Evolutionary conservation across 371 early-diverging fungal genomes (phyloP).

Genomic region (Dichotomocladium elegans): DNA sequence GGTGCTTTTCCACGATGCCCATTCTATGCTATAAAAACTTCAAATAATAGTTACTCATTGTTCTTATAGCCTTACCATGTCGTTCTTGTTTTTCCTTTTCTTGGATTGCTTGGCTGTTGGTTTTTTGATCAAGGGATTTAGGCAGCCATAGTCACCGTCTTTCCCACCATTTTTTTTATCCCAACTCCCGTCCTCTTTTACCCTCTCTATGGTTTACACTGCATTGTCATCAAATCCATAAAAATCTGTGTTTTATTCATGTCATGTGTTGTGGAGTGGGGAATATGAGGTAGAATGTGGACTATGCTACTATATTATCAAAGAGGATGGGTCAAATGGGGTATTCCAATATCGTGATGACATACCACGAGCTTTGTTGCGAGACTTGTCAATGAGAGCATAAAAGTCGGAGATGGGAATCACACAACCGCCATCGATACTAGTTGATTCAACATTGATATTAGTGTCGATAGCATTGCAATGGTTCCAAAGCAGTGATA

Average conservation of each 20-base stretch:
- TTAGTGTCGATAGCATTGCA: not conserved
- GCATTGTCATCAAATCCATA: no score
- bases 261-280: no score
- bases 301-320: no score
- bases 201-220: no score
- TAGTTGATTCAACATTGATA: conserved; percentile 5
- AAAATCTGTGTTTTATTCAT: no score
- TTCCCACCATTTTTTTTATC: no score
- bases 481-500: not conserved
- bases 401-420: conserved; percentile 11
- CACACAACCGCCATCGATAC: conserved; percentile 9
- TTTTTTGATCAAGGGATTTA: not conserved
- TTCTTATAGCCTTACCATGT: conserved; percentile 2
- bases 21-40: not conserved
- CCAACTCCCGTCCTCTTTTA: no score
- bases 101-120: not conserved
- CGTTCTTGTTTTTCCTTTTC: conserved; percentile 1
- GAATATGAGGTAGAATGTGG: no score
- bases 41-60: not conserved
- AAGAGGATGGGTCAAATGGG: no score
- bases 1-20: conserved; percentile 8
- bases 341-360: conserved; percentile 10
- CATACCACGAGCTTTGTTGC: conserved; percentile 4
- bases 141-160: no score
- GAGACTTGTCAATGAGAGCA: conserved; percentile 14